Conservation (phyloP, 257 asterid genomes). For the Scutellaria baicalensis region DNA sequence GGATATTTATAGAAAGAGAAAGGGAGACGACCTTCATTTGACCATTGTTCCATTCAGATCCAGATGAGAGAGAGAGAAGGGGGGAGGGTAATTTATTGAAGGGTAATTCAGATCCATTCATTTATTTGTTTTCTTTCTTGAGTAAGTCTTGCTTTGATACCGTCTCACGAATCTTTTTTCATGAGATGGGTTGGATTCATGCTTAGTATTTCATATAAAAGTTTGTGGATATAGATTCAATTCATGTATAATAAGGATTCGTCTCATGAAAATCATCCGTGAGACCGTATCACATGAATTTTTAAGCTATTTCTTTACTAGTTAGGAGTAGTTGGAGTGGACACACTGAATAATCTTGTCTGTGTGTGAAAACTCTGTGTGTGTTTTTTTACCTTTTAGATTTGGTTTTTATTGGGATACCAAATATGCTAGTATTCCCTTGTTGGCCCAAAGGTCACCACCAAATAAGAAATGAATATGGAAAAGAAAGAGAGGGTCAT, state of each 20-base stretch:
- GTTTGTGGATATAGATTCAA: no score
- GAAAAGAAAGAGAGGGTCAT: neutral
- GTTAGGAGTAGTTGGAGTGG: neutral
- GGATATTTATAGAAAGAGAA: neutral
- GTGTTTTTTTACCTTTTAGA: neutral
- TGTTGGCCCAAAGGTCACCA: constrained; percentile 10
- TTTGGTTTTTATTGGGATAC: constrained; percentile 2
- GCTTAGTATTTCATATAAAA: no score
- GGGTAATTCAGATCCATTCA: neutral
- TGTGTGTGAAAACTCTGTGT: no score
- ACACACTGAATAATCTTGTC: neutral
- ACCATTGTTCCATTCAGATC: constrained; percentile 23
- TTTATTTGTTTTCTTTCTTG: no score
- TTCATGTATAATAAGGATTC: no score
- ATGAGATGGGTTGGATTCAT: no score
- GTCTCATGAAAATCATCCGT: no score
- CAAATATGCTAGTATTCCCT: neutral
- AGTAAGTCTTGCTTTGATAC: no score
- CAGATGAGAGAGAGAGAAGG: neutral
- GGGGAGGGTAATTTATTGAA: no score
- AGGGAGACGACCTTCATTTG: constrained; percentile 13
- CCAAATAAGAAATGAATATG: neutral
- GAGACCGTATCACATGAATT: no score
- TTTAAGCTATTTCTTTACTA: neutral
- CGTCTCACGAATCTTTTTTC: no score